phyloP scores from a whole-genome alignment of 2,329 filamentous ascomycete species.

The Trichophyton simii region DNA sequence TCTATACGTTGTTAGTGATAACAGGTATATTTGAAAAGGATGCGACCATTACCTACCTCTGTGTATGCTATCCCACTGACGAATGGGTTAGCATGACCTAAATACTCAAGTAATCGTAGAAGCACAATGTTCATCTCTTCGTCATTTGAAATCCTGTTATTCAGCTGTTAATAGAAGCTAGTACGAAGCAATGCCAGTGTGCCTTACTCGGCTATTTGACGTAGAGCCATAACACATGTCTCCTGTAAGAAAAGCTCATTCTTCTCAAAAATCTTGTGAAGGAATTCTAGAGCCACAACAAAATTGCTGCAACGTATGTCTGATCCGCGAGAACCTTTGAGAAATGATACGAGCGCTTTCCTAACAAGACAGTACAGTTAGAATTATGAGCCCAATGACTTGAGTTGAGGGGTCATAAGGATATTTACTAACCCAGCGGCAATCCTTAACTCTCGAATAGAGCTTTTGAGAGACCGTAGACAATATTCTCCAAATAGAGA shows the following conservation, averaged over 20 bases:
- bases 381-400: too few species aligned
- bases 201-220: constrained; percentile 59
- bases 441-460: constrained; percentile 70
- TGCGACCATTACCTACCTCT: constrained; percentile 43
- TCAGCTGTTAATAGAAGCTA: constrained; percentile 7
- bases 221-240: constrained; percentile 73
- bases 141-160: constrained; percentile 52
- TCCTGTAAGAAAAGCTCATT: constrained; percentile 59
- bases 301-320: constrained; percentile 51
- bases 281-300: constrained; percentile 54
- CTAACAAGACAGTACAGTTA: constrained; percentile 26
- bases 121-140: constrained; percentile 79
- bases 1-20: constrained; percentile 25
- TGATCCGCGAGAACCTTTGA: constrained; percentile 39
- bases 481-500: constrained; percentile 68
- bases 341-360: constrained; percentile 53
- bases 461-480: constrained; percentile 68
- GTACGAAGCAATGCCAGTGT: neutral
- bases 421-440: constrained; percentile 49
- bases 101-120: constrained; percentile 69
- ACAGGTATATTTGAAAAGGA: neutral
- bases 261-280: constrained; percentile 60
- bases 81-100: constrained; percentile 70
- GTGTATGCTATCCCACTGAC: constrained; percentile 71
- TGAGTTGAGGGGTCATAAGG: neutral